These are phyloP conservation scores for Colletotrichum lini DNA, from an alignment of 2,329 filamentous ascomycete species.

Conservation along the genomic window DNA sequence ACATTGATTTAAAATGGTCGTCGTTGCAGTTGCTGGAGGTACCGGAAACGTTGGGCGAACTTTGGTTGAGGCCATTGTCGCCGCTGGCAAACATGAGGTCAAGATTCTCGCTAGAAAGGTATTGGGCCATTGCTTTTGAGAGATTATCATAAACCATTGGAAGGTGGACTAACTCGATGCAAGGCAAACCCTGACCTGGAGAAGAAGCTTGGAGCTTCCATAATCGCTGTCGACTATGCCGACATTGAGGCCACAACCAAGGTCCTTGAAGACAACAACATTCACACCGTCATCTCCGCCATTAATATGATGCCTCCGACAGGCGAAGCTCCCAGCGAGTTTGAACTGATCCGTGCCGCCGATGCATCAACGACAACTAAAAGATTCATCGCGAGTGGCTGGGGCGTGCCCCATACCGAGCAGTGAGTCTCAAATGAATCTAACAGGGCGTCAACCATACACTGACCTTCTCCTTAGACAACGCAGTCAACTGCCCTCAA, in stretches of 20 bases:
- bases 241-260: conserved; percentile 44
- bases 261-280: conserved; percentile 52
- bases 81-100: conserved; percentile 53
- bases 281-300: conserved; percentile 62
- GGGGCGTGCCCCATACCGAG: conserved; percentile 52
- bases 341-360: conserved; percentile 61
- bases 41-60: conserved; percentile 61
- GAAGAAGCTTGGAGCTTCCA: conserved; percentile 45
- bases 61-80: conserved; percentile 59
- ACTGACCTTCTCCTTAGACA: conserved; percentile 14
- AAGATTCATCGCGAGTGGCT: conserved; percentile 60
- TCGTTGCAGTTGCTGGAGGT: conserved; percentile 63
- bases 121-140: too few relatives aligned
- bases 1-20: conserved; percentile 26
- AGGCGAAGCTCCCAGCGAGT: conserved; percentile 49
- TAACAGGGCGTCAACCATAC: not conserved
- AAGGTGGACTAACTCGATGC: not conserved
- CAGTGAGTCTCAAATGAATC: conserved; percentile 45
- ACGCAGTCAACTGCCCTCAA: conserved; percentile 19
- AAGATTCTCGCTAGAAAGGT: conserved; percentile 59
- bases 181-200: conserved; percentile 43
- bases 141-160: not conserved
- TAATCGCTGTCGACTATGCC: conserved; percentile 49
- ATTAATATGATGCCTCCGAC: conserved; percentile 51
- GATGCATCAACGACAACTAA: conserved; percentile 54